These are phyloP conservation scores for Ceratobasidium sp. DNA, from an alignment of 1,284 basidiomycete species.

Conservation along the genomic window DNA sequence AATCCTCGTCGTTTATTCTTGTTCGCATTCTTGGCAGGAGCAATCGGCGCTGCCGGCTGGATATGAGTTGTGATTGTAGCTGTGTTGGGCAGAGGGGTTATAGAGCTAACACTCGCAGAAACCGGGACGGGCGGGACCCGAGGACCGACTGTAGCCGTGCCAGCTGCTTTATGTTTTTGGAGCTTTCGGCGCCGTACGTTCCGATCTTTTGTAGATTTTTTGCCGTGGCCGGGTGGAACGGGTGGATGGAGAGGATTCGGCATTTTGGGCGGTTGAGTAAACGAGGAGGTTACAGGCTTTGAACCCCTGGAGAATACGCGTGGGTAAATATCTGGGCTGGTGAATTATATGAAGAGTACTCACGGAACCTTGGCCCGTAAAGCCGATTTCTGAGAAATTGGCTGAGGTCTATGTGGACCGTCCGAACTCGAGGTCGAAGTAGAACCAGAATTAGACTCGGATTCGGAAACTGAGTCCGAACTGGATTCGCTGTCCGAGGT, in stretches of 20 bases:
- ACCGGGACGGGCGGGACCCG: background rate
- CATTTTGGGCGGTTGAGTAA: background rate
- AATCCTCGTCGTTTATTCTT: constrained; percentile 46
- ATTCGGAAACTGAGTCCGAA: constrained; percentile 53
- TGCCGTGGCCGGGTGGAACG: constrained; percentile 76
- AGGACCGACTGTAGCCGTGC: background rate
- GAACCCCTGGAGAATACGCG: background rate
- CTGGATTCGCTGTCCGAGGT: constrained; percentile 11
- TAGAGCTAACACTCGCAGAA: constrained; percentile 33
- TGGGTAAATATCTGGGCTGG: constrained; percentile 25
- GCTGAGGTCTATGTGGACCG: constrained; percentile 51
- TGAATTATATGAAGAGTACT: background rate
- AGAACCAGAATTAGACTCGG: constrained; percentile 54
- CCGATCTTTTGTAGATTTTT: constrained; percentile 73
- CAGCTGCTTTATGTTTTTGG: constrained; percentile 57
- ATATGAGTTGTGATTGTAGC: background rate
- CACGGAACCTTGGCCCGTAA: background rate
- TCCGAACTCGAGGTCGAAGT: constrained; percentile 51
- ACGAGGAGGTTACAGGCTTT: background rate
- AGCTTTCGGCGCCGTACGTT: constrained; percentile 75
- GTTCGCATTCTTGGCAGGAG: constrained; percentile 42
- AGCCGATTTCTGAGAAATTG: constrained; percentile 27
- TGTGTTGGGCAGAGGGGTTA: constrained; percentile 32
- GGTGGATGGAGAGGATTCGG: constrained; percentile 39
- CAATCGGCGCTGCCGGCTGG: constrained; percentile 17